phyloP scores from a whole-genome alignment of 2,329 filamentous ascomycete species.

The Leptosphaerulina australis region DNA sequence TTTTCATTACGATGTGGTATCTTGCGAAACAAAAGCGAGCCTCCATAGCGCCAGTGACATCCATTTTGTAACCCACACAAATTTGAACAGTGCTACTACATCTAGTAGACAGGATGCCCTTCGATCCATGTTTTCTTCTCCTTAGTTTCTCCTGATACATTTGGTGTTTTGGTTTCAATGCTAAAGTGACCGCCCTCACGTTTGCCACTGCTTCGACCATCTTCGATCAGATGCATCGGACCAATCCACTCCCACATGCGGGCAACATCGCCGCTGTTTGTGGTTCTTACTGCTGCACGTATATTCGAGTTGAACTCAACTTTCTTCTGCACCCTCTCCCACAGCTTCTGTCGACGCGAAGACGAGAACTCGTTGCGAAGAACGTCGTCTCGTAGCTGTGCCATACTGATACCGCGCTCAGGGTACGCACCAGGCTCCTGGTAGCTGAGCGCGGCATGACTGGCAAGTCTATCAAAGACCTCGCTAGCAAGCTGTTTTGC shows the following conservation, averaged over 20 bases:
- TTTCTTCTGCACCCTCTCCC: conserved; percentile 80
- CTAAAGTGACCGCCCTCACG: conserved; percentile 44
- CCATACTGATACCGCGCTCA: conserved; percentile 83
- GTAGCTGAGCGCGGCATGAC: conserved; percentile 80
- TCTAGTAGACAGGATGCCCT: conserved; percentile 54
- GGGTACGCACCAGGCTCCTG: conserved; percentile 65
- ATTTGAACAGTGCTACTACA: conserved; percentile 5
- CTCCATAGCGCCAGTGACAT: conserved; percentile 7
- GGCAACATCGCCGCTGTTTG: conserved; percentile 60
- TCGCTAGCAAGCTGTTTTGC: conserved; percentile 83
- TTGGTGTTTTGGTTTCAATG: conserved; percentile 42
- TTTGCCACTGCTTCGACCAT: conserved; percentile 39
- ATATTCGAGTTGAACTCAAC: conserved; percentile 96
- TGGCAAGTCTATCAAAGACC: conserved; percentile 82
- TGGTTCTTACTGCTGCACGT: conserved; percentile 73
- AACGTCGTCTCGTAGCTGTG: conserved; percentile 89
- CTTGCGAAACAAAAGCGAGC: conserved; percentile 26
- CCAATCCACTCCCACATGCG: conserved; percentile 74
- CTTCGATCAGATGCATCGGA: conserved; percentile 58
- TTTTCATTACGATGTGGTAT: conserved; percentile 38
- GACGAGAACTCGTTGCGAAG: conserved; percentile 80
- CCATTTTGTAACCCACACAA: conserved; percentile 13
- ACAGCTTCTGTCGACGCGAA: conserved; percentile 76
- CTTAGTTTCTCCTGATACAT: conserved; percentile 38
- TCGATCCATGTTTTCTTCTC: conserved; percentile 55